A percentile compares a stretch with the other conserved stretches of the same genome.
These are phyloP conservation scores for Phytophthora boehmeriae DNA, from an alignment of 352 stramenopile species.

Conservation along the genomic window DNA sequence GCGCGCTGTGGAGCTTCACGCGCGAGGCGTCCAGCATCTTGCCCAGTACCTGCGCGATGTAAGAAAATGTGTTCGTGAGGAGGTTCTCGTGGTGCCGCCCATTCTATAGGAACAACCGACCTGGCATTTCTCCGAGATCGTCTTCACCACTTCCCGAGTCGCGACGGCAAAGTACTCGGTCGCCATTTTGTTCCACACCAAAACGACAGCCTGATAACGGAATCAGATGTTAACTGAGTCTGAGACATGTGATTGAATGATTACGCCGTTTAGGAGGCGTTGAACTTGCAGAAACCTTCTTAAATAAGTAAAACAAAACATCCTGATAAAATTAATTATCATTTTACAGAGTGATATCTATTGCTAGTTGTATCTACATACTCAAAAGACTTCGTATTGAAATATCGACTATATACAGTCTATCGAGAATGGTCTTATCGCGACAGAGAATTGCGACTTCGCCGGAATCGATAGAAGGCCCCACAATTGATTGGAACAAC, in stretches of 20 bases:
- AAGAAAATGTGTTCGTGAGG: no score
- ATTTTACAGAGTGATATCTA: no score
- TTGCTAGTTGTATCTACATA: no score
- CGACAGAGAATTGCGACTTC: no score
- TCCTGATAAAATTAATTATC: no score
- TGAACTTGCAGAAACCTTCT: no score
- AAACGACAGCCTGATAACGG: neutral
- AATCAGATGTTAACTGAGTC: constrained; percentile 25
- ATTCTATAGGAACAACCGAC: no score
- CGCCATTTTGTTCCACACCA: constrained; percentile 8
- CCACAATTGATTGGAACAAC: constrained; percentile 11
- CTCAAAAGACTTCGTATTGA: no score
- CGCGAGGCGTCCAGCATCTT: constrained; percentile 70
- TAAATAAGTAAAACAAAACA: no score
- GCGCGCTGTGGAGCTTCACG: constrained; percentile 62
- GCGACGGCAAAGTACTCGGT: constrained; percentile 51
- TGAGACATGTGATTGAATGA: constrained; percentile 18
- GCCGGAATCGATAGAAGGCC: constrained; percentile 21
- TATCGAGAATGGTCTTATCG: no score
- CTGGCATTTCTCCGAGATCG: constrained; percentile 78
- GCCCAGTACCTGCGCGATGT: constrained; percentile 47
- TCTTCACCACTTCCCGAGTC: constrained; percentile 65
- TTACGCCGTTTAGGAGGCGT: constrained; percentile 13
- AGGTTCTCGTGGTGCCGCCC: no score
- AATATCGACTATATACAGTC: no score